These are phyloP conservation scores for Citrus trifoliata DNA, from an alignment of 345 rosid genomes.

Conservation along the genomic window DNA sequence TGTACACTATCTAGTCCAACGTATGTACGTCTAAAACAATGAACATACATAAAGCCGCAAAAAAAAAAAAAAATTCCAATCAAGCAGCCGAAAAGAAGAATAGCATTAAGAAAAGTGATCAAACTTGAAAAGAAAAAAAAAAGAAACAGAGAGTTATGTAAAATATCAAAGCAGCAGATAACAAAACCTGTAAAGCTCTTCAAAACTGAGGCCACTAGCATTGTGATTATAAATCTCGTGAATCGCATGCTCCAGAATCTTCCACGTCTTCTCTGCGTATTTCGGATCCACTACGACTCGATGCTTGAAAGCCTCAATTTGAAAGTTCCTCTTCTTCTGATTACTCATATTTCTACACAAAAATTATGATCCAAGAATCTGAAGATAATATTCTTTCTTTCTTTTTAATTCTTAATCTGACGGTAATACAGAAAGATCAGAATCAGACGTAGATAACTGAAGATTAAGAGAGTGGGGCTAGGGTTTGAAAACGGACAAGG, in stretches of 20 bases:
- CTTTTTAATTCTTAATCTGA: not conserved
- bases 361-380: constrained; percentile 5
- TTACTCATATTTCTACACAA: constrained; percentile 57
- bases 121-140: not conserved
- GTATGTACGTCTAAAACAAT: not conserved
- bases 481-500: constrained; percentile 6
- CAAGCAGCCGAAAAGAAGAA: not conserved
- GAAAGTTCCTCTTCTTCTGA: constrained; percentile 96
- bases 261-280: constrained; percentile 97
- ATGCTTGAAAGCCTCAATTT: constrained; percentile 98
- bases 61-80: not conserved
- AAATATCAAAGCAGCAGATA: not conserved
- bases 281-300: constrained; percentile 97
- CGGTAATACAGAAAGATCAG: not conserved
- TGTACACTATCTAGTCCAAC: not conserved
- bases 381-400: not conserved
- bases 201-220: constrained; percentile 96
- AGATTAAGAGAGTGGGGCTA: not conserved
- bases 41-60: not conserved
- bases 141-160: not conserved
- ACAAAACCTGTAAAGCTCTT: constrained; percentile 88
- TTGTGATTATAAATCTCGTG: constrained; percentile 99
- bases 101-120: not conserved
- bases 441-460: not conserved
- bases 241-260: constrained; percentile 94